phyloP scores from a whole-genome alignment of 2,329 filamentous ascomycete species.

The Beauveria pseudobassiana region DNA sequence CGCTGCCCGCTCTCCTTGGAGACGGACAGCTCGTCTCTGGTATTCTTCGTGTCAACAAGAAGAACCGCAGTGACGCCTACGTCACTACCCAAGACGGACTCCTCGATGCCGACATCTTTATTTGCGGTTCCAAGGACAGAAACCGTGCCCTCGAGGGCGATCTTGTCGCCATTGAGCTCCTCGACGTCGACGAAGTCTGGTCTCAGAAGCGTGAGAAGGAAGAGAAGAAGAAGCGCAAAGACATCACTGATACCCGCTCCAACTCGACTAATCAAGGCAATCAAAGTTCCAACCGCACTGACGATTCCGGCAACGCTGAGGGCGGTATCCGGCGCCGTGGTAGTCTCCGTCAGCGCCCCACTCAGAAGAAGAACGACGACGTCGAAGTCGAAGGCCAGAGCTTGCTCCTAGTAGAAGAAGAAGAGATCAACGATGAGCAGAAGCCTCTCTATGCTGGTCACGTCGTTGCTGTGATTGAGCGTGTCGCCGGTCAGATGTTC shows the following conservation, averaged over 20 bases:
- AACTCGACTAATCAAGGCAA: slow-evolving; percentile 67
- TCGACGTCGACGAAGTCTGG: slow-evolving; percentile 98
- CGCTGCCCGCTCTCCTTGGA: slow-evolving; percentile 78
- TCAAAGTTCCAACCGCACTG: slow-evolving; percentile 53
- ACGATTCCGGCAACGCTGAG: slow-evolving; percentile 58
- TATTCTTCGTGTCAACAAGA: slow-evolving; percentile 97
- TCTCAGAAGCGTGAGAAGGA: slow-evolving; percentile 98
- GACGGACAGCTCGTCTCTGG: slow-evolving; percentile 94
- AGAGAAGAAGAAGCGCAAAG: slow-evolving; percentile 99
- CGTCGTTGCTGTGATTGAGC: slow-evolving; percentile 94
- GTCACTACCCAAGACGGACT: slow-evolving; percentile 83
- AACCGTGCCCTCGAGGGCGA: slow-evolving; percentile 96
- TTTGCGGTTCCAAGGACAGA: slow-evolving; percentile 97
- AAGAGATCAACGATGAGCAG: slow-evolving; percentile 97
- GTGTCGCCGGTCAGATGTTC: slow-evolving; percentile 97
- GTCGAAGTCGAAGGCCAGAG: slow-evolving; percentile 98
- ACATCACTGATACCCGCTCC: slow-evolving; percentile 85
- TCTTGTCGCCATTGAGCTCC: slow-evolving; percentile 87
- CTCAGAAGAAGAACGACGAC: slow-evolving; percentile 99
- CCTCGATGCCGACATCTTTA: slow-evolving; percentile 96
- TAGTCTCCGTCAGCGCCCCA: slow-evolving; percentile 91
- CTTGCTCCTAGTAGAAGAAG: slow-evolving; percentile 90
- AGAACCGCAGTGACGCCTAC: slow-evolving; percentile 97
- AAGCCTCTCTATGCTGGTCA: slow-evolving; percentile 97
- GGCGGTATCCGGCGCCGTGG: slow-evolving; percentile 87